Percentiles rank a stretch among this genome's conserved stretches.
phyloP scores from a whole-genome alignment of 2,329 filamentous ascomycete species.

The Fusarium sp. region DNA sequence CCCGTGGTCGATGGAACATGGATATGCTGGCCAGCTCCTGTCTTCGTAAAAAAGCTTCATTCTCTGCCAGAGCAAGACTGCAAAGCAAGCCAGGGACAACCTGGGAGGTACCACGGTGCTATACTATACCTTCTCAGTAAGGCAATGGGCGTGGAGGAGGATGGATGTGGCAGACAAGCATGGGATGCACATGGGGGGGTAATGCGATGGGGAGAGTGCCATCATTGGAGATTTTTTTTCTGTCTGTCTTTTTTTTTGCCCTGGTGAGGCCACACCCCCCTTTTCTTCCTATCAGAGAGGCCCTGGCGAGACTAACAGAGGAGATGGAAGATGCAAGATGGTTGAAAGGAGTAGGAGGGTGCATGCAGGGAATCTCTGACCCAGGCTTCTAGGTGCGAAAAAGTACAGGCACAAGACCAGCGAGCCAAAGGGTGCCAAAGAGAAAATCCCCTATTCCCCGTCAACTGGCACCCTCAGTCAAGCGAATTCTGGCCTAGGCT shows the following conservation, averaged over 20 bases:
- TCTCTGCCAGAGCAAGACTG: slow-evolving; percentile 26
- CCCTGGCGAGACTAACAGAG: background rate
- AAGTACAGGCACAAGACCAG: slow-evolving; percentile 8
- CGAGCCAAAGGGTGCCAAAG: background rate
- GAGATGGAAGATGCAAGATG: slow-evolving; percentile 12
- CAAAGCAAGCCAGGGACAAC: slow-evolving; percentile 10
- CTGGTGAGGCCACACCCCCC: slow-evolving; percentile 18
- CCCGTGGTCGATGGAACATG: slow-evolving; percentile 31
- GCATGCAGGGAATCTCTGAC: slow-evolving; percentile 15
- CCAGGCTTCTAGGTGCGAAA: background rate
- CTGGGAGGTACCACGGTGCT: background rate
- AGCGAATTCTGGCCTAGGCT: slow-evolving; percentile 1
- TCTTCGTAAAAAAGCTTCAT: slow-evolving; percentile 20
- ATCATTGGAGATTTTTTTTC: background rate
- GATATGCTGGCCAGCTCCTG: background rate
- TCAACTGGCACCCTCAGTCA: background rate
- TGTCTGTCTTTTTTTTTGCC: background rate
- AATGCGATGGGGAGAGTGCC: slow-evolving; percentile 2
- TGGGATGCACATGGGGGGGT: slow-evolving; percentile 21
- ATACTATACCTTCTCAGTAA: slow-evolving; percentile 7
- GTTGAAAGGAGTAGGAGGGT: slow-evolving; percentile 8
- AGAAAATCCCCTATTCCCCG: slow-evolving; percentile 7
- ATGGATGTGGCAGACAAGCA: slow-evolving; percentile 22
- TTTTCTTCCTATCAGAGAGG: slow-evolving; percentile 1
- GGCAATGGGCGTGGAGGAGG: slow-evolving; percentile 17